Conservation (phyloP, 352 stramenopile genomes). For the Pythium aquatile region DNA sequence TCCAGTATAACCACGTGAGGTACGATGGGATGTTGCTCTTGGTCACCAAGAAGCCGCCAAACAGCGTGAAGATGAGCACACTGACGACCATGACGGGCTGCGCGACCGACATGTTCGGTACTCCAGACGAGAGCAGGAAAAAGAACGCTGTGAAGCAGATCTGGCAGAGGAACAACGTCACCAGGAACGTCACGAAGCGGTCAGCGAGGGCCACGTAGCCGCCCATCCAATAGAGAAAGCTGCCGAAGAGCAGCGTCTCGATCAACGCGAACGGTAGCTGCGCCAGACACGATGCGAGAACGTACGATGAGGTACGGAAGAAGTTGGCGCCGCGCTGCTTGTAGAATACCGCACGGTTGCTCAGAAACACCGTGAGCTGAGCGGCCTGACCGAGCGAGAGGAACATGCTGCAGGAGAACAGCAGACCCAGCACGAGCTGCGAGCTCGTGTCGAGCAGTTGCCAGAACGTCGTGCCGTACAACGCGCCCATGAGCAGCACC, state of each 20-base stretch:
- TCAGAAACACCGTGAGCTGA: constrained; percentile 81
- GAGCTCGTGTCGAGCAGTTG: constrained; percentile 51
- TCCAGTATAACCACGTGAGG: constrained; percentile 80
- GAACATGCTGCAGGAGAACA: constrained; percentile 90
- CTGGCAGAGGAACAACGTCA: constrained; percentile 67
- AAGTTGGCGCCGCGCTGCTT: constrained; percentile 90
- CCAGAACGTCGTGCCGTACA: constrained; percentile 71
- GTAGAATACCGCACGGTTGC: constrained; percentile 78
- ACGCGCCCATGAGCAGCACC: constrained; percentile 58
- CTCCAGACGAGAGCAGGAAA: constrained; percentile 50
- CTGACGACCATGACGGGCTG: constrained; percentile 59
- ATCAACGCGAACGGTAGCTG: constrained; percentile 57
- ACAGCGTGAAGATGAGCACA: constrained; percentile 69
- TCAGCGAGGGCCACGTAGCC: constrained; percentile 53
- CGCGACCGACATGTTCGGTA: constrained; percentile 51
- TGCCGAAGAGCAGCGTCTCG: constrained; percentile 85
- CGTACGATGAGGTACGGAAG: constrained; percentile 79
- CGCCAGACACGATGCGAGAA: constrained; percentile 53
- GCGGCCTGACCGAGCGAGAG: constrained; percentile 77
- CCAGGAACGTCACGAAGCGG: constrained; percentile 57
- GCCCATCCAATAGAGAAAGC: constrained; percentile 89
- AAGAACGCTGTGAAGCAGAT: constrained; percentile 71
- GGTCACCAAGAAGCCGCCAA: constrained; percentile 63
- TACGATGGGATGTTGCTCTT: constrained; percentile 57
- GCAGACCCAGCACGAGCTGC: constrained; percentile 73